Evolutionary conservation across 345 rosid genomes (phyloP).

Genomic region (Ricinus communis): DNA sequence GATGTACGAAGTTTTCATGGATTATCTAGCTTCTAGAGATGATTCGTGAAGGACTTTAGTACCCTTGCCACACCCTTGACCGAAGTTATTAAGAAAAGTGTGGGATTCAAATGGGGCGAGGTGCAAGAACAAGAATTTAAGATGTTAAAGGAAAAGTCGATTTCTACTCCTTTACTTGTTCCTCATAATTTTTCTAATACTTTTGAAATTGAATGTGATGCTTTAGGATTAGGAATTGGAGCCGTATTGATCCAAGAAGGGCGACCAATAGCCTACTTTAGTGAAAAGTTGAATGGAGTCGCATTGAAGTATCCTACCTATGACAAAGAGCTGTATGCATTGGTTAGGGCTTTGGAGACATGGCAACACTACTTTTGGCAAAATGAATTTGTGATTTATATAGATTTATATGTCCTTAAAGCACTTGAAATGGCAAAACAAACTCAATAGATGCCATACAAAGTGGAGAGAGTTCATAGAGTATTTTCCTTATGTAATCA

Average conservation of each 20-base stretch:
- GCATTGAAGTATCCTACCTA: background rate
- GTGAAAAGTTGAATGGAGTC: background rate
- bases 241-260: background rate
- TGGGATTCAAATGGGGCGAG: background rate
- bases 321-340: background rate
- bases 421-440: background rate
- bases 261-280: background rate
- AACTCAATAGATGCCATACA: background rate
- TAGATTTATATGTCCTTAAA: background rate
- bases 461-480: background rate
- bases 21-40: background rate
- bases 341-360: background rate
- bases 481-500: background rate
- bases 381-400: background rate
- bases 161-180: background rate
- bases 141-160: background rate
- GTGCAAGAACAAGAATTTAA: background rate
- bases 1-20: background rate
- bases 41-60: background rate
- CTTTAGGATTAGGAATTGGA: background rate
- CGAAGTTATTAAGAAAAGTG: background rate
- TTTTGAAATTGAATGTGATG: conserved; percentile 8
- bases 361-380: background rate
- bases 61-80: background rate
- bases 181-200: background rate